A percentile compares a stretch with the other conserved stretches of the same genome.
Evolutionary conservation across 108 stramenopile genomes (phyloP).

Genomic region (Fistulifera pelliculosa): DNA sequence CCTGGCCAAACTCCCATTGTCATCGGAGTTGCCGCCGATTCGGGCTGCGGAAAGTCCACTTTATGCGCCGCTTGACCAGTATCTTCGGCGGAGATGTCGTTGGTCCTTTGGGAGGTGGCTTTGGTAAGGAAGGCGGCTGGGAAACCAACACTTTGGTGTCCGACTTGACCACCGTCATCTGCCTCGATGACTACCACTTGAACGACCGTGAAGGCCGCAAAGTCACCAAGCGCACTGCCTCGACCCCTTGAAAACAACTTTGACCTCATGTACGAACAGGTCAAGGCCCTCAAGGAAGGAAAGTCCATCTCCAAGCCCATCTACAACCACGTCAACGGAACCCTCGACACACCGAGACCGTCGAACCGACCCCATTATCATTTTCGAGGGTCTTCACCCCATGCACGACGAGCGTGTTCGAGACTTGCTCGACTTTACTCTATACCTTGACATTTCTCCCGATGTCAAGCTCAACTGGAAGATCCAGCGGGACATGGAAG

Average conservation of each 20-base stretch:
- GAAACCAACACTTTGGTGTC: constrained; percentile 97
- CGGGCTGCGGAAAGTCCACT: constrained; percentile 97
- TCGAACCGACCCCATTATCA: constrained; percentile 96
- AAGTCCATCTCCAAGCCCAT: constrained; percentile 92
- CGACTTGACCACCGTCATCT: constrained; percentile 94
- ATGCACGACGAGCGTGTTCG: constrained; percentile 91
- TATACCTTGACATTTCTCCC: constrained; percentile 94
- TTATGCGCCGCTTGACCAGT: constrained; percentile 96
- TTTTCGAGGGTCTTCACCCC: constrained; percentile 97
- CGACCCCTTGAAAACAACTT: constrained; percentile 92
- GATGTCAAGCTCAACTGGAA: constrained; percentile 99
- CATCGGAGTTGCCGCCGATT: constrained; percentile 96
- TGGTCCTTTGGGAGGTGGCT: constrained; percentile 90
- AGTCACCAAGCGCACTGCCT: constrained; percentile 86
- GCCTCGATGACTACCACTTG: constrained; percentile 96
- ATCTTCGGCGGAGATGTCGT: constrained; percentile 94
- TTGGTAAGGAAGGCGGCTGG: constrained; percentile 88
- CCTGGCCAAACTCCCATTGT: constrained; percentile 75
- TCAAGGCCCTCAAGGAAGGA: constrained; percentile 91
- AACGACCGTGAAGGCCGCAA: constrained; percentile 95
- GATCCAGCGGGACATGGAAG: constrained; percentile 97
- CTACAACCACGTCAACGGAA: constrained; percentile 99
- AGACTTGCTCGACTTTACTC: constrained; percentile 93
- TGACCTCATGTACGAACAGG: constrained; percentile 96
- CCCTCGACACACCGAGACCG: constrained; percentile 90